Conservation (phyloP, 1,284 basidiomycete genomes). For the Rhodotorula sp. region DNA sequence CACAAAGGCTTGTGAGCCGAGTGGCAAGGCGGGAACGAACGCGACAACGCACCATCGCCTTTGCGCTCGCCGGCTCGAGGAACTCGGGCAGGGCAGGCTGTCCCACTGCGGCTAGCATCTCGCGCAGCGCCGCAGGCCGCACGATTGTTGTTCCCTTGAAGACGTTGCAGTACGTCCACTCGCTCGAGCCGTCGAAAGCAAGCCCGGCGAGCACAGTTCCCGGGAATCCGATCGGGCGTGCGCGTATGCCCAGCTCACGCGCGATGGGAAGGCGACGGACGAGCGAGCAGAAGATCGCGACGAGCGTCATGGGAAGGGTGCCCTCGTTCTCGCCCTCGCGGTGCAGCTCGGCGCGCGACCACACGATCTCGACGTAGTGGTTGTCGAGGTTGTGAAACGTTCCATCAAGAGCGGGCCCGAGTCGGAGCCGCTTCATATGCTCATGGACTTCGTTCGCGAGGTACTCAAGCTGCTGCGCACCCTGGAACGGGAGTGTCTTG, state of each 20-base stretch:
- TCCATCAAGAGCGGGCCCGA: slow-evolving; percentile 1
- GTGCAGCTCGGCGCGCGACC: neutral
- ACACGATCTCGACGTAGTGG: slow-evolving; percentile 30
- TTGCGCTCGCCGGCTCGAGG: slow-evolving; percentile 18
- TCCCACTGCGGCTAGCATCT: slow-evolving; percentile 17
- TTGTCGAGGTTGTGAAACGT: slow-evolving; percentile 28
- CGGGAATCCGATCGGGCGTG: slow-evolving; percentile 27
- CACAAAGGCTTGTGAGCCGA: neutral
- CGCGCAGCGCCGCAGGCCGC: neutral
- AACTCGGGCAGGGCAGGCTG: neutral
- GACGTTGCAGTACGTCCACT: slow-evolving; percentile 28
- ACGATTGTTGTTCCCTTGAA: slow-evolving; percentile 12
- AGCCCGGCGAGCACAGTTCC: slow-evolving; percentile 27
- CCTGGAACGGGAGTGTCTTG: neutral
- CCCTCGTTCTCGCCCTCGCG: slow-evolving; percentile 3
- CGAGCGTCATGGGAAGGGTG: slow-evolving; percentile 37
- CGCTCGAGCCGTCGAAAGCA: slow-evolving; percentile 2
- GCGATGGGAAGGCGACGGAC: slow-evolving; percentile 22
- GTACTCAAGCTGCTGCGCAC: slow-evolving; percentile 9
- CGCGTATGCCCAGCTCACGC: slow-evolving; percentile 13
- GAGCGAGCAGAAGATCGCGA: slow-evolving; percentile 36
- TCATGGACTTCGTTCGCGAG: slow-evolving; percentile 12
- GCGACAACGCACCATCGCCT: slow-evolving; percentile 21
- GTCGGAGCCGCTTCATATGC: slow-evolving; percentile 10
- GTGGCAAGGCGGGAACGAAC: neutral